A percentile compares a stretch with the other conserved stretches of the same genome.
Conservation (phyloP, 768 basidiomycete genomes). For the Suillus cothurnatus region DNA sequence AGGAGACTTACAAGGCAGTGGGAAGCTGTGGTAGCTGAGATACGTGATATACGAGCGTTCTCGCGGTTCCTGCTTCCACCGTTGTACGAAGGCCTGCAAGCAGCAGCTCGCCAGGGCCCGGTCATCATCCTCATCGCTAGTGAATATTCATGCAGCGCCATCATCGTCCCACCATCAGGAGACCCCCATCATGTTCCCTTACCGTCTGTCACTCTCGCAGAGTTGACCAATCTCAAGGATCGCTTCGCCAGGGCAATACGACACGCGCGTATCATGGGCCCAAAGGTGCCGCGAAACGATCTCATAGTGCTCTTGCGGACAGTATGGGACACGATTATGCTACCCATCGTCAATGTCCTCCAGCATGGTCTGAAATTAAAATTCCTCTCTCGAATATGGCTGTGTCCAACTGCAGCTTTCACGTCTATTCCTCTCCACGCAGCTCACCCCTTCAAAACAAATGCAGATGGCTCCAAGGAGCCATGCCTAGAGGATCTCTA, state of each 20-base stretch:
- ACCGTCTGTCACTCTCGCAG: too few relatives aligned
- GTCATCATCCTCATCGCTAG: not conserved
- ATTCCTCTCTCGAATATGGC: not conserved
- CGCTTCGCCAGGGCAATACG: not conserved
- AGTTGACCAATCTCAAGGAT: not conserved
- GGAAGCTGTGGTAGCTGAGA: not conserved
- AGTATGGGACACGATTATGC: not conserved
- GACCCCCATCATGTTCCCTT: not conserved
- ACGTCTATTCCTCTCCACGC: too few relatives aligned
- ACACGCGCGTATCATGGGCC: too few relatives aligned
- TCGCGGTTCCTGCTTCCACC: not conserved
- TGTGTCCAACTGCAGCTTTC: too few relatives aligned
- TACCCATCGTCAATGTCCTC: not conserved
- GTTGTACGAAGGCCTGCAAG: not conserved
- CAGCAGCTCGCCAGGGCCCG: not conserved
- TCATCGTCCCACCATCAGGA: not conserved
- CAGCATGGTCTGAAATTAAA: not conserved
- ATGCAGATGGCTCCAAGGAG: too few relatives aligned
- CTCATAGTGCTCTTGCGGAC: not conserved
- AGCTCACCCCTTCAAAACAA: too few relatives aligned
- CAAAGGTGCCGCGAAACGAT: accelerated
- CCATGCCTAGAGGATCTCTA: too few relatives aligned
- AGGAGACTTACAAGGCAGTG: not conserved
- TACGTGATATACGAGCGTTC: not conserved
- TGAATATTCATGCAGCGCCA: not conserved